Base-by-base conservation (phyloP, 306 rosid genomes). In the Lathyrus oleraceus region DNA sequence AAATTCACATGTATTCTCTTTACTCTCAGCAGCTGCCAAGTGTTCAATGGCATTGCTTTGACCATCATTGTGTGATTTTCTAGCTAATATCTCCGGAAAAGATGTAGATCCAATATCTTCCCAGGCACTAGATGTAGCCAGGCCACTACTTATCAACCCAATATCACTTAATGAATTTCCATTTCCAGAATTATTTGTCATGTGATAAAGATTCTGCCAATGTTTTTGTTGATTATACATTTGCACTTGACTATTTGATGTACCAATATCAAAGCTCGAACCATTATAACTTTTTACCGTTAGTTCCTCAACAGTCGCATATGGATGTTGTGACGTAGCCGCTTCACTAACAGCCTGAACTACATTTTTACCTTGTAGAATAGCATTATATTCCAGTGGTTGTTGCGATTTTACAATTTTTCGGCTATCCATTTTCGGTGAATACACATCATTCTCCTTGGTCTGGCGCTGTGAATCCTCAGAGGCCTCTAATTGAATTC, bases 271-370 rank as follows among this genome's bases (percentile, higher is more conserved):
- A n/a, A n/a, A n/a, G 61, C 75, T 83, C 10, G 91, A 83, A 61
- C 86, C 77, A 42, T 78, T 52, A 48, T 81, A 83, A 71, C 85
- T 82, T 63, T 79, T 87, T 42, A 89, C 86, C 2, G 86, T 82
- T 49, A 85, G 59, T 40, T 89, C 97, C 79, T 88, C 91, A 67
- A 84, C 93, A 64, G 70, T 77, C 67, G 17, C 23, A 58, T 56
- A 72, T 15, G 79, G 84, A 43, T 76, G 76, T n/a, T 19, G 89
- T 28, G 86, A 77, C 45, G 83, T 39, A 44, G 79, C 65, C 47
- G 70, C 75, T 47, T 67, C 63, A 61, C 68, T 62, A 25, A 68
- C 38, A 42, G 71, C 66, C 71, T 79, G 2, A 23, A 42, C 65
- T 43, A 77, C 60, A 75, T 61, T 80, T 62, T 83, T 77, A 72